A percentile compares a stretch with the other conserved stretches of the same genome.
These are phyloP conservation scores for Ceratobasidium theobromae DNA, from an alignment of 1,284 basidiomycete genomes.

Conservation along the genomic window DNA sequence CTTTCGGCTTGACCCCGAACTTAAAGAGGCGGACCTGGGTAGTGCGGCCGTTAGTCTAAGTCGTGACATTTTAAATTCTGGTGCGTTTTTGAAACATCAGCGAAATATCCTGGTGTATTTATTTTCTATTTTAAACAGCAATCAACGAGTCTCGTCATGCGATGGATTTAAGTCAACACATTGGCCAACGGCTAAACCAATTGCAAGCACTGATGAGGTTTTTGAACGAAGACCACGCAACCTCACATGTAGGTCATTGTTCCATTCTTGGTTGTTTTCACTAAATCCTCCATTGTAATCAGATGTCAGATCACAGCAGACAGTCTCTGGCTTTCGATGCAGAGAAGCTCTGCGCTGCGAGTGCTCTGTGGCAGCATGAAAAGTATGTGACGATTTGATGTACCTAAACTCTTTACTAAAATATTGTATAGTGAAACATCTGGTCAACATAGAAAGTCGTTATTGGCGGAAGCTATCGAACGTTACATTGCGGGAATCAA, in stretches of 20 bases:
- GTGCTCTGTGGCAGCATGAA: conserved; percentile 82
- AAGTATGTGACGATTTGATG: conserved; percentile 55
- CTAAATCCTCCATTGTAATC: conserved; percentile 22
- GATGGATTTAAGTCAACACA: conserved; percentile 78
- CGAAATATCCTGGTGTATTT: neutral
- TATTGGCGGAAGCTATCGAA: conserved; percentile 66
- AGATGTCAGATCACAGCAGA: conserved; percentile 81
- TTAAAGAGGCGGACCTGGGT: conserved; percentile 80
- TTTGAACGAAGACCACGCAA: conserved; percentile 80
- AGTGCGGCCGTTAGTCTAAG: conserved; percentile 78
- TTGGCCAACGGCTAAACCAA: conserved; percentile 73
- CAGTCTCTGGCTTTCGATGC: conserved; percentile 81
- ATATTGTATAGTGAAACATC: neutral
- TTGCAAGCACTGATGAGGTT: conserved; percentile 83
- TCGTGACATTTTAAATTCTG: conserved; percentile 66
- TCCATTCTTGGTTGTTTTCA: neutral
- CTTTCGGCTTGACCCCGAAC: conserved; percentile 77
- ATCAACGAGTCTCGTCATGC: conserved; percentile 61
- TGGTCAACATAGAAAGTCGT: conserved; percentile 49
- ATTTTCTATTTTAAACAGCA: neutral
- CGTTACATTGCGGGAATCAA: conserved; percentile 57
- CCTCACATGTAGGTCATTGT: conserved; percentile 60
- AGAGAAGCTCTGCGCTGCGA: conserved; percentile 82
- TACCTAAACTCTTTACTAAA: neutral
- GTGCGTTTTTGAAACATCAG: conserved; percentile 36